Percentiles rank a stretch among this genome's conserved stretches.
Evolutionary conservation across 2,329 filamentous ascomycete species (phyloP).

Genomic region (Aureobasidium leucospermi): DNA sequence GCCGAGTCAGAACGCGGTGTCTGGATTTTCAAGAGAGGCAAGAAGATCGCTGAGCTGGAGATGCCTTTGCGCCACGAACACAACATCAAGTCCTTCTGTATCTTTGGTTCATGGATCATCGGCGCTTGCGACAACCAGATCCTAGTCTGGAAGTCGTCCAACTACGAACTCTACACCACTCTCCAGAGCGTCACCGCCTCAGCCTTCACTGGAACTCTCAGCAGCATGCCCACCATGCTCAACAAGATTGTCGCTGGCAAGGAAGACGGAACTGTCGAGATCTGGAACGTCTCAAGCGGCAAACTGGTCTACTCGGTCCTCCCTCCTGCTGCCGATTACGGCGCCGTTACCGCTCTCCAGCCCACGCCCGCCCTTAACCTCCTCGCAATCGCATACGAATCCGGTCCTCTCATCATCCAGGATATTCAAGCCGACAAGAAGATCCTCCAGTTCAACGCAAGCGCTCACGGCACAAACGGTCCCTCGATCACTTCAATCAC

Average conservation of each 20-base stretch:
- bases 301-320: slow-evolving; percentile 88
- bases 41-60: slow-evolving; percentile 69
- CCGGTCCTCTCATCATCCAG: slow-evolving; percentile 70
- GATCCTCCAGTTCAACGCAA: slow-evolving; percentile 51
- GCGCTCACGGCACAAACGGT: slow-evolving; percentile 37
- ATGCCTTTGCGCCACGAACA: slow-evolving; percentile 58
- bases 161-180: slow-evolving; percentile 84
- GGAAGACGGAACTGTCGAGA: slow-evolving; percentile 82
- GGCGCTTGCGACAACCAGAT: slow-evolving; percentile 68
- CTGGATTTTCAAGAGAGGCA: slow-evolving; percentile 89
- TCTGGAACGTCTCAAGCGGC: slow-evolving; percentile 92
- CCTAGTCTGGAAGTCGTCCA: slow-evolving; percentile 81
- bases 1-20: slow-evolving; percentile 56
- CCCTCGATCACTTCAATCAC: slow-evolving; percentile 72
- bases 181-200: slow-evolving; percentile 54
- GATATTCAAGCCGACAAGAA: slow-evolving; percentile 73
- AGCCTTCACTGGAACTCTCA: slow-evolving; percentile 67
- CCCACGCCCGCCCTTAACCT: slow-evolving; percentile 77
- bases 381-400: slow-evolving; percentile 79
- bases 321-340: slow-evolving; percentile 63
- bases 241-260: slow-evolving; percentile 93
- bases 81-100: slow-evolving; percentile 67
- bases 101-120: slow-evolving; percentile 89
- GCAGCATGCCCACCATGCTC: slow-evolving; percentile 86
- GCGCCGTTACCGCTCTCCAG: slow-evolving; percentile 79